Base-by-base conservation (phyloP, 192 early-diverging fungal species). In the Hyaloraphidium curvatum region DNA sequence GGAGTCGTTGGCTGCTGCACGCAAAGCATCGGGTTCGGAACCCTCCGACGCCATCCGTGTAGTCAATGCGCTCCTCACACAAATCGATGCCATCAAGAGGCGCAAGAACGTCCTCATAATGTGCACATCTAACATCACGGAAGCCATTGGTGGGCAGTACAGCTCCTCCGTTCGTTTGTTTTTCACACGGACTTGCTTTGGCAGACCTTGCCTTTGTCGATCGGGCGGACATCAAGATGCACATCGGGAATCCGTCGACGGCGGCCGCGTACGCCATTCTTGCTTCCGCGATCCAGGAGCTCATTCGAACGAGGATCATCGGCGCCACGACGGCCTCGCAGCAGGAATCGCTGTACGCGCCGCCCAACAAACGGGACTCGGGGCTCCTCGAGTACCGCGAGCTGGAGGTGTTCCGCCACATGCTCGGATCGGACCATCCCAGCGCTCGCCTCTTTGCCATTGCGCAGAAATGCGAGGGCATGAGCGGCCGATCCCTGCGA, bases 71-170 rank as follows among this genome's bases (percentile, higher is more conserved):
- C 58, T 86, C 5, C 54, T 86, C 16, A 86, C 83, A 0, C 74
- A 86, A 57, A 70, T 86, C 21, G 83, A 86, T 51, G 65, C 69
- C 30, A 63, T 86, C 13, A 70, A 71, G 56, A 40, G 63, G 13
- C 58, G 58, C 28, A 68, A 63, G 30, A 82, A 81, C 51, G 79
- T 84, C 7, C 59, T 86, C 22, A 65, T 86, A 1, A 31, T 86
- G 55, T 69, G 78, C 0, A 84, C 82, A 1, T 81, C 80, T 1
- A 84, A 85, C 48, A 72, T 85, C 21, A 79, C 76, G 1, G 73
- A 80, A 56, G 78, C 72, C 14, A 79, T 76, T 48, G 72, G 69
- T 77, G 54, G 23, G 43, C 43, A 48, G 4, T 9, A 21, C 23
- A 58, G 27, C 14, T 0, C 22, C n/a, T 25, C 21, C 35, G 37